These are phyloP conservation scores for Physaria fendleri DNA, from an alignment of 345 rosid genomes.

Conservation along the genomic window DNA sequence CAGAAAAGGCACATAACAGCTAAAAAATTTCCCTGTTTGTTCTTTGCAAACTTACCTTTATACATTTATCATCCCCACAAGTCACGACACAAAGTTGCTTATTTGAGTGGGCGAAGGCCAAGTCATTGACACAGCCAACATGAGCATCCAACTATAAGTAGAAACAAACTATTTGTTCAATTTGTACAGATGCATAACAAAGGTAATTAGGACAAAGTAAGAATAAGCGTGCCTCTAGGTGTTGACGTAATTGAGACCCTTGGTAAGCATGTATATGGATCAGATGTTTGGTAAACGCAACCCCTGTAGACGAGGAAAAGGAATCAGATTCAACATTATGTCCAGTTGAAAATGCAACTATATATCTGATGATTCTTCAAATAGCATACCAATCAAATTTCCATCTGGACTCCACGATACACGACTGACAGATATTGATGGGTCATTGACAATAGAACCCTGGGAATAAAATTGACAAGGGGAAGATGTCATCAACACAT, in stretches of 20 bases:
- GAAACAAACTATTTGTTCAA: not conserved
- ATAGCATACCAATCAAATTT: conserved; percentile 45
- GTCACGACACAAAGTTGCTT: conserved; percentile 45
- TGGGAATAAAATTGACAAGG: conserved; percentile 26
- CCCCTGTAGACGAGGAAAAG: conserved; percentile 38
- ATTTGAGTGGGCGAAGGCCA: conserved; percentile 45
- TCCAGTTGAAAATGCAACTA: conserved; percentile 9
- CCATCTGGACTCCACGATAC: conserved; percentile 65
- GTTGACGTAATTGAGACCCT: conserved; percentile 49
- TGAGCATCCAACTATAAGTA: conserved; percentile 57
- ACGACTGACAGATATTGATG: conserved; percentile 43
- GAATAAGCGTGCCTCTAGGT: conserved; percentile 36
- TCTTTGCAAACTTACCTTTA: conserved; percentile 35
- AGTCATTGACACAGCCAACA: conserved; percentile 57
- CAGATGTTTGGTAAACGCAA: conserved; percentile 56
- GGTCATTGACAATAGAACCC: conserved; percentile 41
- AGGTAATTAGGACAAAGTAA: not conserved
- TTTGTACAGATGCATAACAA: not conserved
- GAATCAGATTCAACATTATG: not conserved
- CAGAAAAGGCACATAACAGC: not conserved
- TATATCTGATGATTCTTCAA: not conserved
- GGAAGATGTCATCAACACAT: not conserved
- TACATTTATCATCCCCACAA: conserved; percentile 63
- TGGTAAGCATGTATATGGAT: conserved; percentile 48
- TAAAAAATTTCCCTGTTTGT: not conserved